These are phyloP conservation scores for Metschnikowia sp. DNA, from an alignment of 805 yeast genomes.

Conservation along the genomic window DNA sequence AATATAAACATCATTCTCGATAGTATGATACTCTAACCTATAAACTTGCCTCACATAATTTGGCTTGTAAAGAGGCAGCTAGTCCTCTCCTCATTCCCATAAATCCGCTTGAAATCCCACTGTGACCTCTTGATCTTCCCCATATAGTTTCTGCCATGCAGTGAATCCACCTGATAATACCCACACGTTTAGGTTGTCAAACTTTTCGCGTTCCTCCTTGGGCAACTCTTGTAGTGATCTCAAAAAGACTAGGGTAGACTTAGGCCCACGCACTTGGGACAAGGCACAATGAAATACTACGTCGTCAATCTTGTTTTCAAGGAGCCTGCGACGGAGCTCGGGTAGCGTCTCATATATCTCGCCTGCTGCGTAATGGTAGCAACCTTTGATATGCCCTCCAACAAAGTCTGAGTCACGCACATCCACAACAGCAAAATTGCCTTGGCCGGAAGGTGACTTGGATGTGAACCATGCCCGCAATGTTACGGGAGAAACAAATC, in stretches of 20 bases:
- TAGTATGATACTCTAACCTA: too few species aligned
- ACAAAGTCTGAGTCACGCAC: slow-evolving; percentile 80
- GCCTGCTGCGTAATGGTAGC: slow-evolving; percentile 55
- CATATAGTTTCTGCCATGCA: slow-evolving; percentile 76
- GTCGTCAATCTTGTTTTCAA: slow-evolving; percentile 35
- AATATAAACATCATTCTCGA: too few species aligned
- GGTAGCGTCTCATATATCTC: slow-evolving; percentile 39
- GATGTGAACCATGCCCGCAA: slow-evolving; percentile 47
- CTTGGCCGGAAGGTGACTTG: slow-evolving; percentile 33
- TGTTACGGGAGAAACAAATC: slow-evolving; percentile 43
- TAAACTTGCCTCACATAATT: too few species aligned
- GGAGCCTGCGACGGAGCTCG: slow-evolving; percentile 33
- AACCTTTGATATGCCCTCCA: slow-evolving; percentile 69
- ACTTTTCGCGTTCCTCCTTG: slow-evolving; percentile 21
- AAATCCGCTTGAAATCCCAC: slow-evolving; percentile 41
- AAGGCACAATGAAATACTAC: slow-evolving; percentile 89
- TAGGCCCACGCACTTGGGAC: slow-evolving; percentile 90
- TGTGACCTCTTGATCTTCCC: slow-evolving; percentile 61
- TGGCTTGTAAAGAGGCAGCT: too few species aligned
- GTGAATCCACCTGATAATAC: slow-evolving; percentile 83
- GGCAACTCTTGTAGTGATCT: slow-evolving; percentile 39
- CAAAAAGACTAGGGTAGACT: slow-evolving; percentile 65
- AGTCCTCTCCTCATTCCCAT: slow-evolving; percentile 24
- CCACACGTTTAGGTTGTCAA: slow-evolving; percentile 50
- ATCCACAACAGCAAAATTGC: slow-evolving; percentile 61